Conservation (phyloP, 2,329 filamentous ascomycete species). For the Nemania diffusa region DNA sequence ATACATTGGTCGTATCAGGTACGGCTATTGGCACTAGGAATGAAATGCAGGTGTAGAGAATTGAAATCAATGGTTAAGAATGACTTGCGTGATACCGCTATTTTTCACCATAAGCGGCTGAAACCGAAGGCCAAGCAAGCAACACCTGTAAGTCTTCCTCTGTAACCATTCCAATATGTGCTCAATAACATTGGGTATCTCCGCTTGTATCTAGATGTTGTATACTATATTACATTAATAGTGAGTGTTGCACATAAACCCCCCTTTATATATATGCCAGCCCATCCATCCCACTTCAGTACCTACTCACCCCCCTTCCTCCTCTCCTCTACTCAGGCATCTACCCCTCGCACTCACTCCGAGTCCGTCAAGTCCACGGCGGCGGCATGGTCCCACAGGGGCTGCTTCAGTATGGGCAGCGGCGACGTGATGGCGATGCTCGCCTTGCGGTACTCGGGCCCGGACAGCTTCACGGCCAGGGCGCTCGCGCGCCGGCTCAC, state of each 20-base stretch:
- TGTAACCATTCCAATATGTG: background rate
- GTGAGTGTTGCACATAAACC: conserved; percentile 8
- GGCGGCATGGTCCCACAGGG: conserved; percentile 28
- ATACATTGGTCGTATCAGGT: background rate
- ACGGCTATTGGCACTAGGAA: background rate
- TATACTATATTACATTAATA: conserved; percentile 29
- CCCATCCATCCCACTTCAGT: too few relatives aligned
- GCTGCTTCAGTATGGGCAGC: conserved; percentile 25
- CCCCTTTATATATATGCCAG: background rate
- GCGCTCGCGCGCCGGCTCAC: conserved; percentile 22
- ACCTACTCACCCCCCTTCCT: too few relatives aligned
- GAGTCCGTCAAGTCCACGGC: conserved; percentile 15
- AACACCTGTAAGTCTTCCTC: background rate
- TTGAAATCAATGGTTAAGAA: background rate
- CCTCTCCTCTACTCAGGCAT: background rate
- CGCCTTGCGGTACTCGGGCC: conserved; percentile 11
- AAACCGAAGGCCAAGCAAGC: background rate
- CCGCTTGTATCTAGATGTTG: conserved; percentile 7
- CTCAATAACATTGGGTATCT: conserved; percentile 30
- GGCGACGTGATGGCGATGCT: conserved; percentile 22
- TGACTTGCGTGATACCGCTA: background rate
- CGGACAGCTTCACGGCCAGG: conserved; percentile 24
- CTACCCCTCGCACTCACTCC: background rate
- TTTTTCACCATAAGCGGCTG: background rate
- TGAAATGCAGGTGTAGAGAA: background rate